phyloP scores from a whole-genome alignment of 2,329 filamentous ascomycete genomes.

The Sporothrix luriei region DNA sequence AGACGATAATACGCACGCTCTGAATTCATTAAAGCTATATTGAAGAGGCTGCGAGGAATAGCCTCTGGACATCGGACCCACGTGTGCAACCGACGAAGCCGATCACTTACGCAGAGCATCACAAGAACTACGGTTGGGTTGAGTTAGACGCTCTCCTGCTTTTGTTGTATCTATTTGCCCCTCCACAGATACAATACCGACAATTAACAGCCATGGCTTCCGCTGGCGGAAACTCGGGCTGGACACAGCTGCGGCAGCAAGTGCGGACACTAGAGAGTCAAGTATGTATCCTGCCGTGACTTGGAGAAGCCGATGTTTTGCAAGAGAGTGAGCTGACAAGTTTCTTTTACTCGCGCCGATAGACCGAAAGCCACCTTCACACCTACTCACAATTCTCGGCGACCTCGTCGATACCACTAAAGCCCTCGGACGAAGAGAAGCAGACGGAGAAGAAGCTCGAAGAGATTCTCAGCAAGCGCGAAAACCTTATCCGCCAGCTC shows the following conservation, averaged over 20 bases:
- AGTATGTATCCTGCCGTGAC: conserved; percentile 54
- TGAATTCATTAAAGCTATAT: background rate
- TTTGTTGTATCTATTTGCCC: no score
- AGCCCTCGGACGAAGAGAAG: conserved; percentile 82
- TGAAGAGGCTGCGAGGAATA: no score
- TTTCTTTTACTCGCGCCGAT: background rate
- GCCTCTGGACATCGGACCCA: background rate
- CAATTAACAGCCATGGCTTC: conserved; percentile 32
- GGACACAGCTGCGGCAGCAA: conserved; percentile 93
- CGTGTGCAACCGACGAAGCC: background rate
- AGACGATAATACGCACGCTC: background rate
- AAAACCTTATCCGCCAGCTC: conserved; percentile 78
- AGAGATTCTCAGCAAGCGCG: conserved; percentile 82
- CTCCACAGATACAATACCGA: background rate
- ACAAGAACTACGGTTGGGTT: background rate
- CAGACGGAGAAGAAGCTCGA: conserved; percentile 78
- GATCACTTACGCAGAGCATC: conserved; percentile 2
- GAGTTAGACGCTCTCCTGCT: background rate
- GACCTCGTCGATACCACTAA: conserved; percentile 74
- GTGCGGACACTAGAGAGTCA: conserved; percentile 86
- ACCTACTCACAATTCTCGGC: conserved; percentile 90
- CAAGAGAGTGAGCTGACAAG: background rate
- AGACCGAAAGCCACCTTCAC: conserved; percentile 85
- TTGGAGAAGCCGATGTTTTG: background rate
- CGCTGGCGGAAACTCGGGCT: conserved; percentile 58